phyloP scores from a whole-genome alignment of 805 yeast species.

The Wickerhamomyces xylosicus region DNA sequence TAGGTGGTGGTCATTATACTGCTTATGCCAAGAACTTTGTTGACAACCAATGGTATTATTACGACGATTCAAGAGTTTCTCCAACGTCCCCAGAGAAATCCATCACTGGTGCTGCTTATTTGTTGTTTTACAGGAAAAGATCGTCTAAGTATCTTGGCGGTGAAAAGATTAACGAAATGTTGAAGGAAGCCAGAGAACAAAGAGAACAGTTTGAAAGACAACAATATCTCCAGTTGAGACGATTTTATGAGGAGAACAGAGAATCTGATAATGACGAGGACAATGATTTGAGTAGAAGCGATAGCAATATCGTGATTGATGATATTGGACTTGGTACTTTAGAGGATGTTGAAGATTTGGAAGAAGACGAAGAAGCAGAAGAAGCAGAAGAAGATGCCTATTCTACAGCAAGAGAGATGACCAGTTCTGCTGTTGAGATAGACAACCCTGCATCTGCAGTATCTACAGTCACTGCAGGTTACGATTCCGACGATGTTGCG shows the following conservation, averaged over 20 bases:
- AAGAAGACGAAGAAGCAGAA: slow-evolving; percentile 2
- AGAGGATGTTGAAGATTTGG: slow-evolving; percentile 6
- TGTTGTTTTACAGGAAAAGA: slow-evolving; percentile 68
- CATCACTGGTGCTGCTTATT: slow-evolving; percentile 73
- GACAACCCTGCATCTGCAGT: background rate
- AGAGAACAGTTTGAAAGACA: slow-evolving; percentile 17
- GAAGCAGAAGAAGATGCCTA: slow-evolving; percentile 2
- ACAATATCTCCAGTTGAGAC: slow-evolving; percentile 15
- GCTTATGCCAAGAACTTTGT: slow-evolving; percentile 74
- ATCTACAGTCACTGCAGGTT: slow-evolving; percentile 1
- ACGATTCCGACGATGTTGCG: slow-evolving; percentile 14
- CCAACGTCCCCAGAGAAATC: slow-evolving; percentile 48
- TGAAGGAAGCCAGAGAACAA: slow-evolving; percentile 30
- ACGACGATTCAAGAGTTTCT: slow-evolving; percentile 73
- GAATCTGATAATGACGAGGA: slow-evolving; percentile 16
- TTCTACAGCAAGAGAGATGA: background rate
- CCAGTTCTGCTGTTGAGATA: background rate
- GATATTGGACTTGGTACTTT: slow-evolving; percentile 7
- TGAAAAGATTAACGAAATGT: slow-evolving; percentile 27
- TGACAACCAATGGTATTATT: slow-evolving; percentile 80
- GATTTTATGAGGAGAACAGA: slow-evolving; percentile 18
- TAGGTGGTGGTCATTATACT: slow-evolving; percentile 97
- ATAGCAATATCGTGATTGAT: slow-evolving; percentile 5
- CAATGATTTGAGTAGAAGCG: slow-evolving; percentile 3
- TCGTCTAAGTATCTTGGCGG: slow-evolving; percentile 36